These are phyloP conservation scores for Solanum chacoense DNA, from an alignment of 305 asterid genomes.

Conservation along the genomic window DNA sequence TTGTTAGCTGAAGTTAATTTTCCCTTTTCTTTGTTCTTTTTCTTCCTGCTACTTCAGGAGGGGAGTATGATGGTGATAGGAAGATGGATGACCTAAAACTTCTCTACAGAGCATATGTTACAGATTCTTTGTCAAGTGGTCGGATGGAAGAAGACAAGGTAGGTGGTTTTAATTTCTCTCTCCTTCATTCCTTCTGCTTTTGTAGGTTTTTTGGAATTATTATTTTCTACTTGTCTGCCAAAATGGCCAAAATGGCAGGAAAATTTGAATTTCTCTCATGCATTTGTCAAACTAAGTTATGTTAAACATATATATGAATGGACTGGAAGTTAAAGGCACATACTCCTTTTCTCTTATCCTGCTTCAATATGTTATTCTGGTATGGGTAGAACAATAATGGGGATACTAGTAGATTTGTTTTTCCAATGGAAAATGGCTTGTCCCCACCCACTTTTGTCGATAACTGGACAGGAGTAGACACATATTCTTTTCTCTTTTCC, in stretches of 20 bases:
- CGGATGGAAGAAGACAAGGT: conserved; percentile 90
- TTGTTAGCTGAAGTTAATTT: conserved; percentile 17
- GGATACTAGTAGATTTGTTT: background rate
- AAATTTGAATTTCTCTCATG: background rate
- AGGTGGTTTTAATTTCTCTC: background rate
- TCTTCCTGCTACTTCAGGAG: conserved; percentile 42
- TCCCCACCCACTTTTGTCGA: background rate
- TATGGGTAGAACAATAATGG: background rate
- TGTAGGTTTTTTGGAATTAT: background rate
- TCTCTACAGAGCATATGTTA: conserved; percentile 61
- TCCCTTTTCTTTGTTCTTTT: conserved; percentile 13
- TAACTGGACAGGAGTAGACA: background rate
- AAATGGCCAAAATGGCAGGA: background rate
- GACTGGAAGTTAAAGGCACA: background rate
- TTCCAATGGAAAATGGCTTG: background rate
- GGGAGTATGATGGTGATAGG: conserved; percentile 70
- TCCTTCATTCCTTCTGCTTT: background rate
- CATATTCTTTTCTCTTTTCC: background rate
- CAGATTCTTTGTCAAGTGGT: conserved; percentile 73
- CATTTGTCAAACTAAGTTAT: background rate
- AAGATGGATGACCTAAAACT: conserved; percentile 75
- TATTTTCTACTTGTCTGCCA: background rate
- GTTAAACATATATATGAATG: background rate
- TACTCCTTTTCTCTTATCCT: background rate
- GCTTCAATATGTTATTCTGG: background rate